Evolutionary conservation across 305 asterid genomes (phyloP), one percentile per base, ranked within the genome.

Genomic region (Ajuga reptans): DNA sequence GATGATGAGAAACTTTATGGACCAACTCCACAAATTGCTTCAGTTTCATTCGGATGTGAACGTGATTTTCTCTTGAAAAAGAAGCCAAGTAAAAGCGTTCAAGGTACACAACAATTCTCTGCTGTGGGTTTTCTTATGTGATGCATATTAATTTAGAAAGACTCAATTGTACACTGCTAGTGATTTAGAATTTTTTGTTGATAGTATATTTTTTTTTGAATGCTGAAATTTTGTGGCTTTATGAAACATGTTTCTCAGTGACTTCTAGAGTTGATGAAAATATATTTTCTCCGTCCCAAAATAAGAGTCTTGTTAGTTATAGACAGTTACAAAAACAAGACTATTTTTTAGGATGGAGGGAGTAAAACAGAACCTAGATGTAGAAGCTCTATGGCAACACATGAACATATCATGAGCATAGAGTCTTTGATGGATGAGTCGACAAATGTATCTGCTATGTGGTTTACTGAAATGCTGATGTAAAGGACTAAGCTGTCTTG

Each of bases 1-100:
- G 99, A 93, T 68, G 96, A 90, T 76, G 99, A 91, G 89, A 93
- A 91, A 68, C 90, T 91, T 15, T 93, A 93, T 46, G 99, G 97
- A 41, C 91, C 87, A 42, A 81, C 89, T 81, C 99, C 97, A 5
- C 82, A 86, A 78, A 93, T 93, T 64, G 99, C 97, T 67, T 93
- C 99, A 0, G 80, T 91, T 69, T 86, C 99, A 9, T 86, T 93
- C 66, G 99, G 97, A 60, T 89, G 99, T 24, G 97, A 93, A 24
- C 92, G 97, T 1, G 96, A 93, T 52, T 93, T 93, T 80, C 54
- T 87, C 56, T 77, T 93, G 83, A 93, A 90, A 86, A 90, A 83
- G 84, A 87, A 71, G 59, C 89, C 95, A 1, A 54, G 64, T 70
- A 89, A 85, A 76, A 55, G 47, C 34, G 68, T 67, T 57, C 81